These are phyloP conservation scores for Malus fusca DNA, from an alignment of 306 rosid genomes.

Conservation along the genomic window DNA sequence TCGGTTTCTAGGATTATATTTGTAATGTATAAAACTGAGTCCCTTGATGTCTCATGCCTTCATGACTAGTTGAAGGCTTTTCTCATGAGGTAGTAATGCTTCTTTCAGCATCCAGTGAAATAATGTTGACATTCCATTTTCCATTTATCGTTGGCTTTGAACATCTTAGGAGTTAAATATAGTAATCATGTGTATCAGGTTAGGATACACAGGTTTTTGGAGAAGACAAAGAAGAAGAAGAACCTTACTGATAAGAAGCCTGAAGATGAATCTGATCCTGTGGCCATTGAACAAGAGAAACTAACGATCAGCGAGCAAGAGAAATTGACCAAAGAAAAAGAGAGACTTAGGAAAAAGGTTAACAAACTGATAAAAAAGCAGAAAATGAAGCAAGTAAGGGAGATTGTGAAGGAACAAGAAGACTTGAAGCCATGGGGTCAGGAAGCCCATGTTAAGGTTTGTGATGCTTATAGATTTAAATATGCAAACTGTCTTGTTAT, in stretches of 20 bases:
- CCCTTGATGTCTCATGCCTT: neutral
- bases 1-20: neutral
- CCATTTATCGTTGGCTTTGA: conserved; percentile 10
- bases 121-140: neutral
- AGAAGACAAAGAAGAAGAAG: conserved; percentile 43
- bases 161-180: neutral
- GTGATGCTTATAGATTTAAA: conserved; percentile 23
- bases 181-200: conserved; percentile 42
- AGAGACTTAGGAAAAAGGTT: conserved; percentile 42
- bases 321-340: conserved; percentile 25
- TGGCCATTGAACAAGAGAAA: conserved; percentile 19
- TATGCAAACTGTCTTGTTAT: conserved; percentile 3
- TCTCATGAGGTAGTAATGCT: neutral
- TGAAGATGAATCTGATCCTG: conserved; percentile 32
- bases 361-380: conserved; percentile 51
- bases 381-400: conserved; percentile 36
- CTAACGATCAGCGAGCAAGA: conserved; percentile 17
- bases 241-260: conserved; percentile 14
- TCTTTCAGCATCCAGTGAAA: neutral
- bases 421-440: no score
- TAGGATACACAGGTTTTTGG: conserved; percentile 58
- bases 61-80: neutral
- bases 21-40: neutral
- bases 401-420: conserved; percentile 38
- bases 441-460: conserved; percentile 6